Base-by-base conservation (phyloP, 2,329 filamentous ascomycete genomes). In the Trichoderma sp. region DNA sequence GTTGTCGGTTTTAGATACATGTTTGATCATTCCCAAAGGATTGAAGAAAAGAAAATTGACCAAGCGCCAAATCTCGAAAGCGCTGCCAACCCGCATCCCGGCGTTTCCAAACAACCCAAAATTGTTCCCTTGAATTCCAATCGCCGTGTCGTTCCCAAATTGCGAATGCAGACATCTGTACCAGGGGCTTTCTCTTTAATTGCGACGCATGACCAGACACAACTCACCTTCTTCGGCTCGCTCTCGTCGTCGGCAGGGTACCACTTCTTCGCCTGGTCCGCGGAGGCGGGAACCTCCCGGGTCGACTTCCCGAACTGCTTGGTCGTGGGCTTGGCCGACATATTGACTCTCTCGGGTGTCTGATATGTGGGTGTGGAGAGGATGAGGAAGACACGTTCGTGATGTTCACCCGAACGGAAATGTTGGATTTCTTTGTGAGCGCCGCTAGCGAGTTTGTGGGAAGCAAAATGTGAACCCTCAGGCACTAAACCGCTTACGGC, bases 271-370 rank as follows among this genome's bases (percentile, higher is more conserved):
- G 95, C 95, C 93, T 97, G 97, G 86, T 97, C 91, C 83, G 89
- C 88, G 85, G 88, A 85, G 86, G 93, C 90, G 85, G 93, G 94
- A 85, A 98, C 92, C 85, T 92, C 90, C 88, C 95, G 92, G 88
- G 93, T 93, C 87, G 93, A 93, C 91, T 96, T 96, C 88, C 94
- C 94, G 90, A 97, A 98, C 90, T 93, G 95, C 93, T 97, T 97
- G 82, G 91, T 93, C 87, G 89, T 87, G 81, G 86, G 85, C 90
- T 92, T 91, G 80, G 86, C 86, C 88, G 91, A 92, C 91, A 93
- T 93, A 79, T 84, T 90, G 86, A 88, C 80, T 81, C 79, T 80
- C 78, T 71, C 68, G 68, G 61, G 61, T 70, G 71, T 59, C 68
- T 67, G 68, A 65, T 71, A 65, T 64, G 76, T 39, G 78, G 78